Conservation (phyloP, 129 eudicot species). For the Sambucus nigra region DNA sequence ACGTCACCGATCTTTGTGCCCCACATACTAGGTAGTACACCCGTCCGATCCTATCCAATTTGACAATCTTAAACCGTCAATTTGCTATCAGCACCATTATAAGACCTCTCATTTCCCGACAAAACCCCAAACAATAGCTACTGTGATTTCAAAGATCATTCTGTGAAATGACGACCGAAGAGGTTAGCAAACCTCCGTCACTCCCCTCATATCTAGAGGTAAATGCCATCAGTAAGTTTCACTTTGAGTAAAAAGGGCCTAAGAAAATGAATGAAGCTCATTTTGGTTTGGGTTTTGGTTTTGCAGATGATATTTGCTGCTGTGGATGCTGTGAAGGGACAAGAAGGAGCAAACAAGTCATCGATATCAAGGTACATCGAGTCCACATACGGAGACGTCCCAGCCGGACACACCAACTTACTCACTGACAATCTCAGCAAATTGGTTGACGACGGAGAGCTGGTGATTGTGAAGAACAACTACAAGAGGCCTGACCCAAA, state of each 20-base stretch:
- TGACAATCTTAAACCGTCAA: conserved; percentile 20
- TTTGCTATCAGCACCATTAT: background rate
- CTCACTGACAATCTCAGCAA: conserved; percentile 34
- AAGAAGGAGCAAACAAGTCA: conserved; percentile 48
- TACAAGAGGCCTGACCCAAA: conserved; percentile 38
- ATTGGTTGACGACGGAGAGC: conserved; percentile 48
- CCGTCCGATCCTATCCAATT: conserved; percentile 14
- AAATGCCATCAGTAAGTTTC: too few relatives aligned
- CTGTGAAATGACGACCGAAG: conserved; percentile 57
- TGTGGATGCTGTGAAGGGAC: conserved; percentile 40
- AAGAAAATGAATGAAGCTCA: too few relatives aligned
- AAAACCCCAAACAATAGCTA: too few relatives aligned
- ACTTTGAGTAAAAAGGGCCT: too few relatives aligned
- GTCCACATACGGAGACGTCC: conserved; percentile 46
- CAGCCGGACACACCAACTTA: conserved; percentile 38
- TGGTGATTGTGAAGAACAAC: conserved; percentile 45
- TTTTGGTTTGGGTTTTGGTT: background rate
- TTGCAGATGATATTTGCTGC: conserved; percentile 69
- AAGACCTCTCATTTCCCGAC: conserved; percentile 12
- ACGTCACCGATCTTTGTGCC: conserved; percentile 52
- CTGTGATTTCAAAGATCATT: conserved; percentile 39
- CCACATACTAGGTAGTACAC: background rate
- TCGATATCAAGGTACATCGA: conserved; percentile 55
- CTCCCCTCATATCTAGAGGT: conserved; percentile 58
- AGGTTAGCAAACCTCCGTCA: conserved; percentile 28